Evolutionary conservation across 352 stramenopile species (phyloP), one percentile per base, ranked within the genome.

Genomic region (Phytophthora europaea): DNA sequence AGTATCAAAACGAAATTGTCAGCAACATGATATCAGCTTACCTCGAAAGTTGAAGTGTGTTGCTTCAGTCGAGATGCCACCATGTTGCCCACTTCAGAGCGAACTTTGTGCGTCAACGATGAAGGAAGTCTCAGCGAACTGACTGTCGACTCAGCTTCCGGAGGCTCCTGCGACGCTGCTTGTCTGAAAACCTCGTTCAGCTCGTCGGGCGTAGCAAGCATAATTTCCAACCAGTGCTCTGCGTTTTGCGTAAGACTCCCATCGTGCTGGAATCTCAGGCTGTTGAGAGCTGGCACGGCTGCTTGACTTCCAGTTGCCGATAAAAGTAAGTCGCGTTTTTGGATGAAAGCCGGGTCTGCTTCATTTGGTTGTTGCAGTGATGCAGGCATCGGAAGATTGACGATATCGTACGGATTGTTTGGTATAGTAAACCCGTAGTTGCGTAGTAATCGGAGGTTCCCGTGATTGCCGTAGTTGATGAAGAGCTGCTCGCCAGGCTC

Each of bases 401-500:
- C 68, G 18, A 79, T 66, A 45, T 94, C 83, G 61, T 83, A 76
- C 2, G 77, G 56, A 31, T 93, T 92, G 13, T 61, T 51, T 9
- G 63, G 40, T 10, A 79, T 70, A 10, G 82, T 87, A 59, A 93
- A 93, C 33, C 89, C 89, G 66, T 96, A 96, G 72, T 95, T 94
- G n/a, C 89, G 87, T 8, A 96, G 65, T 28, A 94, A 65, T 2
- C 85, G 84, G 26, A 88, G 67, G 58, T 94, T 94, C 9, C 79
- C 62, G 55, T 93, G 86, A 36, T 81, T 70, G 6, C 89, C 89
- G 57, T 95, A 96, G 62, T 87, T 94, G 73, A 96, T 94, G 43
- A 87, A 95, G 20, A 96, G 70, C 66, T 96, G 88, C 50, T 95
- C 84, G 18, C 85, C 85, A 0, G 76, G 65, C 9, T 76, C 66